Base-by-base conservation (phyloP, 805 yeast species). In the Kodamaea laetipori region DNA sequence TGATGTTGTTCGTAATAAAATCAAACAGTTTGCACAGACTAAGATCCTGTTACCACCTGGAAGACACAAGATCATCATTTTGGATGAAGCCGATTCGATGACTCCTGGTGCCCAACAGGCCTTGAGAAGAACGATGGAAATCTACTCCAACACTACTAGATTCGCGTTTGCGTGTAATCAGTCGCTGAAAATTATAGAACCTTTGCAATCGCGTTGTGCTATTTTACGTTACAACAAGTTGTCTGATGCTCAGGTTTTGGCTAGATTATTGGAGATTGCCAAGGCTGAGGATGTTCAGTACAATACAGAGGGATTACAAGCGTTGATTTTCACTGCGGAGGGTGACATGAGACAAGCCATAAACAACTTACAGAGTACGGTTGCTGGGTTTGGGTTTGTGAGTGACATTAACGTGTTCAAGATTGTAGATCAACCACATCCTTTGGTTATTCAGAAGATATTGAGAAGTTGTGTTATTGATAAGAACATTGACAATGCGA, bases 271-370 rank as follows among this genome's bases (percentile, higher is more conserved):
- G 49, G 85, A 87, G 55, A 77, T 94, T 16, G 76, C 82, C 36
- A 74, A 82, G 51, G 56, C 64, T 2, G 98, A 94, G 61, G 61
- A 80, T 34, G 86, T 92, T 10, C 72, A 88, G 57, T 86, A 80
- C 63, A 80, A 90, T 12, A 86, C 89, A 48, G 97, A 89, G 62
- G 99, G 99, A 0, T 66, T 94, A 26, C 89, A 89, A 52, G 98
- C 99, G 0, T 74, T 94, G 46, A 81, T 94, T 11, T 94, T 94
- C 67, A 84, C 97, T 0, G 95, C 97, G 0, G 99, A 94, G 60
- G 99, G 99, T 47, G 99, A 94, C 61, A 92, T 94, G 99, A 81
- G 99, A 63, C 99, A 94, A 64, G 99, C 98, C 0, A 78, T 94
- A 37, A 94, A 94, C 60, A 94, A 94, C 64, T 63, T 94, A 46